These are phyloP conservation scores for Trebouxiophyceae sp. DNA, from an alignment of 163 green algal genomes.

Conservation along the genomic window DNA sequence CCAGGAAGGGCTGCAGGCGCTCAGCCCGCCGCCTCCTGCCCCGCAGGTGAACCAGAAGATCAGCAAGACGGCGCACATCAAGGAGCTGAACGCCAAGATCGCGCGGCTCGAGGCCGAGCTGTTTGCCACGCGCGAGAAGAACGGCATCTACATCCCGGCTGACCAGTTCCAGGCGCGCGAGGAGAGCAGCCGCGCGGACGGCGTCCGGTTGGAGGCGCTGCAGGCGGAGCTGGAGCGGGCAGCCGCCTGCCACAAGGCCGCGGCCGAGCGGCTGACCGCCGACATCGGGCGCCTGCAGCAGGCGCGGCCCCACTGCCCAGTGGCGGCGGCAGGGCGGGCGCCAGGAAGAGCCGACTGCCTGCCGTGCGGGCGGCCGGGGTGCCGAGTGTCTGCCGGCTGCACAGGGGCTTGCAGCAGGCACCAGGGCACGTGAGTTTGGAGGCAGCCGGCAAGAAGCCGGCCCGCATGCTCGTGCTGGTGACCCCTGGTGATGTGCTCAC, in stretches of 20 bases:
- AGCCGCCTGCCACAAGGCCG: slow-evolving; percentile 6
- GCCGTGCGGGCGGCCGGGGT: too few relatives aligned
- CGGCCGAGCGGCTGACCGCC: slow-evolving; percentile 18
- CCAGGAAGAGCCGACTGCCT: too few relatives aligned
- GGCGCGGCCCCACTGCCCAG: slow-evolving; percentile 11
- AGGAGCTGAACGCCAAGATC: slow-evolving; percentile 92
- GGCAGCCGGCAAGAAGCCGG: too few relatives aligned
- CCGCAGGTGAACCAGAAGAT: slow-evolving; percentile 92
- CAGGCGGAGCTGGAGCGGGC: slow-evolving; percentile 33
- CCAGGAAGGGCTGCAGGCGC: too few relatives aligned
- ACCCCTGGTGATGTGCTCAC: too few relatives aligned
- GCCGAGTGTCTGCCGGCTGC: too few relatives aligned
- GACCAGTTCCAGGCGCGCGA: slow-evolving; percentile 30
- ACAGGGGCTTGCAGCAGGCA: slow-evolving; percentile 5
- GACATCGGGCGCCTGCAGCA: slow-evolving; percentile 26
- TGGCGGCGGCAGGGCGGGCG: too few relatives aligned
- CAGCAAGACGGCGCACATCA: slow-evolving; percentile 91
- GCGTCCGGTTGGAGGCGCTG: slow-evolving; percentile 33
- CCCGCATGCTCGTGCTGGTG: too few relatives aligned
- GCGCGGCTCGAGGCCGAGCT: slow-evolving; percentile 83
- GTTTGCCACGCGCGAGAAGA: slow-evolving; percentile 68
- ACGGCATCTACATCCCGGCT: slow-evolving; percentile 60
- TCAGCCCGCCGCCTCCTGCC: slow-evolving; percentile 8
- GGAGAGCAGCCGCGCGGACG: not conserved
- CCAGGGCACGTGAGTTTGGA: not conserved